Conservation (phyloP, 202 grass and related monocot genomes). For the Musa balbisiana region DNA sequence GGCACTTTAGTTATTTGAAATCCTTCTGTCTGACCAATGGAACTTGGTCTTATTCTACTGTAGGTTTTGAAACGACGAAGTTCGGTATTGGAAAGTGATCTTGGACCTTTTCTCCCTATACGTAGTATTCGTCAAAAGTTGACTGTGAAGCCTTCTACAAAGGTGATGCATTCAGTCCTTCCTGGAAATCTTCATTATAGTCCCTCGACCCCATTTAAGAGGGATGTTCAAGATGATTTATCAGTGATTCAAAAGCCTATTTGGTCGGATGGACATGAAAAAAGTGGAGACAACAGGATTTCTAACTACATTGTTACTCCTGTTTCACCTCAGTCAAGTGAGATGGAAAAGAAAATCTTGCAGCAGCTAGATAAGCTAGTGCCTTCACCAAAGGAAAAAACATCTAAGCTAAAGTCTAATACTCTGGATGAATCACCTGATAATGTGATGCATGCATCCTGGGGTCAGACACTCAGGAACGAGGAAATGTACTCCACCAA, state of each 20-base stretch:
- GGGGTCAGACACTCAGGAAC: slow-evolving; percentile 26
- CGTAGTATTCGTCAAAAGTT: slow-evolving; percentile 82
- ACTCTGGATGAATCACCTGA: slow-evolving; percentile 17
- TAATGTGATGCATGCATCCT: slow-evolving; percentile 19
- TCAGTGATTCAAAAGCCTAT: slow-evolving; percentile 32
- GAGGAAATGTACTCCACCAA: slow-evolving; percentile 25
- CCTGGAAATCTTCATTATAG: slow-evolving; percentile 36
- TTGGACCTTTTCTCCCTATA: slow-evolving; percentile 57
- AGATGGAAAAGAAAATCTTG: slow-evolving; percentile 82
- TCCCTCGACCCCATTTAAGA: slow-evolving; percentile 14
- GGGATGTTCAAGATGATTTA: slow-evolving; percentile 30
- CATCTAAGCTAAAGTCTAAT: slow-evolving; percentile 19
- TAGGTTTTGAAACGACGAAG: slow-evolving; percentile 75
- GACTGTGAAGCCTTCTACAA: slow-evolving; percentile 48
- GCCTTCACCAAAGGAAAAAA: slow-evolving; percentile 52
- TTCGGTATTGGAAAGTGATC: slow-evolving; percentile 42
- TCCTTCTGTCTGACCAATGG: too few species aligned
- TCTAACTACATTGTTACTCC: slow-evolving; percentile 29
- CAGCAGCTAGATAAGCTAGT: slow-evolving; percentile 68
- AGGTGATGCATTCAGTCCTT: slow-evolving; percentile 23
- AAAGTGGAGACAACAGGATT: slow-evolving; percentile 29
- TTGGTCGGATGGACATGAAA: slow-evolving; percentile 26
- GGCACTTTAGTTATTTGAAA: neutral
- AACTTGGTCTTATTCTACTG: neutral
- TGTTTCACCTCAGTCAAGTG: slow-evolving; percentile 44